phyloP scores from a whole-genome alignment of 192 early-diverging fungal genomes.

The Chytriomyces sp. region DNA sequence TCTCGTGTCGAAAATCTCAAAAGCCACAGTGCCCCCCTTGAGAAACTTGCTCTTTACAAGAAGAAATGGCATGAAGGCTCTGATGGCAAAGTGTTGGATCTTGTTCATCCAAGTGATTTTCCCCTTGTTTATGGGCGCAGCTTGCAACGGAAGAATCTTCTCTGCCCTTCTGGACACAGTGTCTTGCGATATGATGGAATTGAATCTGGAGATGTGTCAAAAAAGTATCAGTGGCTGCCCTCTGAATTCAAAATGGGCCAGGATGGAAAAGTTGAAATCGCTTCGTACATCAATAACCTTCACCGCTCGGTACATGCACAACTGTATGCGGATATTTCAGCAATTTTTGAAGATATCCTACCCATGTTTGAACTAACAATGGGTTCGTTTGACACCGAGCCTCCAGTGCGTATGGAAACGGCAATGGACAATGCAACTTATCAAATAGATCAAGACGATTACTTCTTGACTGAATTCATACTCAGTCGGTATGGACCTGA shows the following conservation, averaged over 20 bases:
- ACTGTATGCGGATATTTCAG: slow-evolving; percentile 56
- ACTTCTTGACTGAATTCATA: not conserved
- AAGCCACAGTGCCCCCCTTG: not conserved
- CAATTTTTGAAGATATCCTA: slow-evolving; percentile 58
- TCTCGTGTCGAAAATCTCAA: not conserved
- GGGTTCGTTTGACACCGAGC: not conserved
- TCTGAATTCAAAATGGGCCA: slow-evolving; percentile 59
- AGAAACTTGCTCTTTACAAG: slow-evolving; percentile 16
- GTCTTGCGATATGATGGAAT: not conserved
- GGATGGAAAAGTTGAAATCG: slow-evolving; percentile 49
- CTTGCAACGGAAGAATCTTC: not conserved
- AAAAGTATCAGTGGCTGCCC: slow-evolving; percentile 66
- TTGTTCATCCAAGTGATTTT: slow-evolving; percentile 59
- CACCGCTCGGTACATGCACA: slow-evolving; percentile 50
- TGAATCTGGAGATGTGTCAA: slow-evolving; percentile 10
- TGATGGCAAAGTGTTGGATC: slow-evolving; percentile 49
- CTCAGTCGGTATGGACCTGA: not conserved
- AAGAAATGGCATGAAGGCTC: slow-evolving; percentile 52
- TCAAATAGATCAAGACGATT: not conserved
- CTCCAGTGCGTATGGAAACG: not conserved
- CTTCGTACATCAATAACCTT: slow-evolving; percentile 78
- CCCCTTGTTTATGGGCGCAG: slow-evolving; percentile 37
- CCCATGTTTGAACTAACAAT: slow-evolving; percentile 62
- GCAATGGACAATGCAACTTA: slow-evolving; percentile 3
- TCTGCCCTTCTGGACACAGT: slow-evolving; percentile 20